Percentiles rank a stretch among this genome's conserved stretches.
These are phyloP conservation scores for Sophora flavescens DNA, from an alignment of 306 rosid species.

Conservation along the genomic window DNA sequence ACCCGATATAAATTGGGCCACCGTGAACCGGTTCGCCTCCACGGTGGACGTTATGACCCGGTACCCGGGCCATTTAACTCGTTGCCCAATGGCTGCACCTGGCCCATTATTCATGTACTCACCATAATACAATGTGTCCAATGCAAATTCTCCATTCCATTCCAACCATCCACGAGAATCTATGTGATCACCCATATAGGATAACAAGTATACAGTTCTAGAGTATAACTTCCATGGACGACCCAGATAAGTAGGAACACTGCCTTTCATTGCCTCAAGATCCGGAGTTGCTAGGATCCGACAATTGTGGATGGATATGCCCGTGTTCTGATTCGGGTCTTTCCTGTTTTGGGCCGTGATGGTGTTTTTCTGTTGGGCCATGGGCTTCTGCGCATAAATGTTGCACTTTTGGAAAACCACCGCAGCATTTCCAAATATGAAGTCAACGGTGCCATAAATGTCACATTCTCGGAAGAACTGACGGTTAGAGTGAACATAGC, in stretches of 20 bases:
- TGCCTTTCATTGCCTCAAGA: slow-evolving; percentile 58
- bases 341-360: slow-evolving; percentile 91
- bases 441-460: slow-evolving; percentile 82
- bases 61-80: slow-evolving; percentile 85
- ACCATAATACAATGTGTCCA: slow-evolving; percentile 81
- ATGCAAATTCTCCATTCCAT: slow-evolving; percentile 72
- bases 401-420: slow-evolving; percentile 87
- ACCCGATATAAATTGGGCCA: slow-evolving; percentile 76
- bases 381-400: slow-evolving; percentile 84
- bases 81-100: slow-evolving; percentile 73
- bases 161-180: slow-evolving; percentile 85
- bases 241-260: slow-evolving; percentile 71
- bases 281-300: slow-evolving; percentile 70
- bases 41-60: slow-evolving; percentile 74
- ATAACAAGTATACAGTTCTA: slow-evolving; percentile 70
- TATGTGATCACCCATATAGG: slow-evolving; percentile 73
- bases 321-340: slow-evolving; percentile 95
- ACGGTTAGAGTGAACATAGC: slow-evolving; percentile 93
- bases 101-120: slow-evolving; percentile 94
- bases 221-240: slow-evolving; percentile 95
- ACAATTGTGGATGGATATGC: slow-evolving; percentile 86
- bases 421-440: slow-evolving; percentile 88
- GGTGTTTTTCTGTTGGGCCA: slow-evolving; percentile 77
- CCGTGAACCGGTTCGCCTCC: slow-evolving; percentile 81
- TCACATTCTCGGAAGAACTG: slow-evolving; percentile 81